These are phyloP conservation scores for Aureobasidium sp. DNA, from an alignment of 2,329 filamentous ascomycete species.

Conservation along the genomic window DNA sequence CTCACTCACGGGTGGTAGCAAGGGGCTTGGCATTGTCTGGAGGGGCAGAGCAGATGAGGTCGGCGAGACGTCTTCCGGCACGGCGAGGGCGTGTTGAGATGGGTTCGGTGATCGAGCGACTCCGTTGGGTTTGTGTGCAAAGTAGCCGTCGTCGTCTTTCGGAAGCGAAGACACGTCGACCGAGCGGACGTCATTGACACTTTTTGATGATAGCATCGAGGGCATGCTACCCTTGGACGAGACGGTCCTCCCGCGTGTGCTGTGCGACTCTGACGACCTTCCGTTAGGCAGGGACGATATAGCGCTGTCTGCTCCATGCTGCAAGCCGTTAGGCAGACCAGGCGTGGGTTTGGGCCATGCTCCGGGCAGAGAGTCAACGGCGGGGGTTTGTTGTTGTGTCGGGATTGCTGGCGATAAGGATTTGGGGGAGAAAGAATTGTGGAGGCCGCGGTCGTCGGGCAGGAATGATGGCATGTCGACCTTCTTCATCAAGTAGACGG, in stretches of 20 bases:
- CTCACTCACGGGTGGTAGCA: conserved; percentile 24
- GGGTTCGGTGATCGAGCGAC: conserved; percentile 25
- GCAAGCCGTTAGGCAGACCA: conserved; percentile 18
- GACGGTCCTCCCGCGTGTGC: conserved; percentile 2
- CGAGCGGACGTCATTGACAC: conserved; percentile 25
- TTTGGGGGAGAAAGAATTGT: conserved; percentile 23
- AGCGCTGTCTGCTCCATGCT: conserved; percentile 33
- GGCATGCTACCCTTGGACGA: conserved; percentile 8
- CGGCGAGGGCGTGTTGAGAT: not conserved
- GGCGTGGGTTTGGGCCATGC: conserved; percentile 19
- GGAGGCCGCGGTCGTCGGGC: conserved; percentile 36
- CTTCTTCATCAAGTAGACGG: conserved; percentile 36
- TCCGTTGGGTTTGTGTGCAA: conserved; percentile 27
- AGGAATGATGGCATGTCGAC: conserved; percentile 46
- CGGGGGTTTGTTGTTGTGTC: conserved; percentile 16
- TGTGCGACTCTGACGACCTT: conserved; percentile 32
- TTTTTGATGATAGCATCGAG: conserved; percentile 22
- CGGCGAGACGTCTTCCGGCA: not conserved
- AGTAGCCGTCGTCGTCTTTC: conserved; percentile 37
- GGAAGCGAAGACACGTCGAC: conserved; percentile 1
- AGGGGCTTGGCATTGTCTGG: conserved; percentile 15
- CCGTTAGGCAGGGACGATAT: conserved; percentile 53
- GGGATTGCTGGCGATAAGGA: conserved; percentile 16
- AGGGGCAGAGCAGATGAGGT: not conserved
- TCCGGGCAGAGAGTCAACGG: conserved; percentile 21